Base-by-base conservation (phyloP, 306 rosid genomes). In the Vigna reflexopilosa region DNA sequence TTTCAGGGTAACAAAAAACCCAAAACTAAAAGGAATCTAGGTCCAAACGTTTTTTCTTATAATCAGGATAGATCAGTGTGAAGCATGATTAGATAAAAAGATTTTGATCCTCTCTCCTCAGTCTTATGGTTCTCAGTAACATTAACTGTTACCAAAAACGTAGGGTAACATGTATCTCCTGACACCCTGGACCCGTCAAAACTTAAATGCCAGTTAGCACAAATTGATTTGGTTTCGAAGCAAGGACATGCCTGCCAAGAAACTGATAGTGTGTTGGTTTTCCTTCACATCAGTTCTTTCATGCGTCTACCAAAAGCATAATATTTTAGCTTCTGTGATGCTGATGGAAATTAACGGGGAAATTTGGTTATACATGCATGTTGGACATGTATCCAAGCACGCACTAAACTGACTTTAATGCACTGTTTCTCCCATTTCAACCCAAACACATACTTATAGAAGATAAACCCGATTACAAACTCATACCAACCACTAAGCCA, bases 401-500 rank as follows among this genome's bases (percentile, higher is more conserved):
- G 50, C 54, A 49, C 54, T 55, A 55, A 8, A 30, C 61, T 20
- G 4, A 54, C 28, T 38, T 75, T n/a, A 73, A 76, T 9, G 28
- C 12, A 5, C 13, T 45, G 12, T 34, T 76, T 32, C 32, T 17
- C 49, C 49, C 59, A 51, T 24, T 61, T 59, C 36, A 20, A 67
- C 66, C 58, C 49, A 81, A 69, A 15, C 28, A 67, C 22, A 61
- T 54, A 67, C 32, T 70, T 45, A 40, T 40, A 44, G 44, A 70
- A 51, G 28, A 62, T 16, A 71, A 15, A 68, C 36, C 38, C 2
- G 2, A 51, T 45, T 28, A 15, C 12, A 69, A 32, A 59, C 36
- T 61, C 70, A 16, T 26, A 51, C 19, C 40, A 19, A 47, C 72
- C 82, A 75, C 13, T 66, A 52, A 32, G 65, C 63, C 79, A 62